Evolutionary conservation across 2,329 filamentous ascomycete genomes (phyloP).

Genomic region (Diaporthe capsici): DNA sequence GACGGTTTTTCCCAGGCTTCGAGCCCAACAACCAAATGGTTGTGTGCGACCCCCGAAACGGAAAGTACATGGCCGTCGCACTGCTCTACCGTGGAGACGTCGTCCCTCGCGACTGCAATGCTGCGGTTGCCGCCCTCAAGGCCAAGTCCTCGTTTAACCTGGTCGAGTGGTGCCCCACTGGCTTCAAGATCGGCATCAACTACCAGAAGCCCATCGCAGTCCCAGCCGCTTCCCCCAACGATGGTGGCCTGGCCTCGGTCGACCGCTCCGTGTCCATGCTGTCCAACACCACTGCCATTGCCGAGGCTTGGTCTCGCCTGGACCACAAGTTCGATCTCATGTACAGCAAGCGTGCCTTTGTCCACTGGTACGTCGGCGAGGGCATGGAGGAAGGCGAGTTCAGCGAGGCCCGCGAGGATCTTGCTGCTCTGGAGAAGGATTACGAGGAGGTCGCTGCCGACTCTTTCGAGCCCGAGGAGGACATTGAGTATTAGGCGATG

Average conservation of each 20-base stretch:
- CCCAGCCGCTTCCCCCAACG: slow-evolving; percentile 63
- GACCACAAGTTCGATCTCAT: slow-evolving; percentile 84
- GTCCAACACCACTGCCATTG: slow-evolving; percentile 82
- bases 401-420: slow-evolving; percentile 87
- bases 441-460: slow-evolving; percentile 88
- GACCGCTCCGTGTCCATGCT: slow-evolving; percentile 78
- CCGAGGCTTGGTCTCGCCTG: slow-evolving; percentile 80
- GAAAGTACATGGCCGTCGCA: slow-evolving; percentile 83
- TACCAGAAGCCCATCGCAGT: slow-evolving; percentile 77
- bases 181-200: slow-evolving; percentile 84
- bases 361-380: slow-evolving; percentile 87
- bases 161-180: slow-evolving; percentile 82
- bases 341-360: slow-evolving; percentile 84
- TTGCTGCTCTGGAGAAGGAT: slow-evolving; percentile 88
- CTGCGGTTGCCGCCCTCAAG: slow-evolving; percentile 77
- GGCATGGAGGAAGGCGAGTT: slow-evolving; percentile 96
- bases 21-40: slow-evolving; percentile 87
- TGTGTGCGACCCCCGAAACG: slow-evolving; percentile 80
- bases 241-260: slow-evolving; percentile 73
- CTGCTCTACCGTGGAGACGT: slow-evolving; percentile 81
- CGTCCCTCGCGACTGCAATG: slow-evolving; percentile 78
- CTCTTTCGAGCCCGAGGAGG: slow-evolving; percentile 73
- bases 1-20: slow-evolving; percentile 67
- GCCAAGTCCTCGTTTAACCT: slow-evolving; percentile 81
- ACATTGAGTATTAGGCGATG: slow-evolving; percentile 81